Base-by-base conservation (phyloP, 2,329 filamentous ascomycete species). In the Sporothrix pseudoabietina region DNA sequence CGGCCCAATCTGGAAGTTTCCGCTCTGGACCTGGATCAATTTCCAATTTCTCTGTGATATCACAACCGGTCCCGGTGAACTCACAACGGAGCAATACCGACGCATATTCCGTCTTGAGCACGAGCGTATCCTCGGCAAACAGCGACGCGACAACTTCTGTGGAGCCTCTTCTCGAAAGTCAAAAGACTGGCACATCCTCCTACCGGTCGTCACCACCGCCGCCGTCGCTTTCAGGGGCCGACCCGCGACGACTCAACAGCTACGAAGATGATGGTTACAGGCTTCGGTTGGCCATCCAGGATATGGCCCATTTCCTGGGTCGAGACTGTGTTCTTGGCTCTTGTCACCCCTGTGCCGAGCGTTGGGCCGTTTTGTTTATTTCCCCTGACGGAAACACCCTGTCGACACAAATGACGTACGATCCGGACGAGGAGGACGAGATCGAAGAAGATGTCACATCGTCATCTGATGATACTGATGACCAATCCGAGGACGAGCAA, bases 341-440 rank as follows among this genome's bases (percentile, higher is more conserved):
- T 16, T 91, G 90, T 72, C 92, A 96, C 78, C 93, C 93, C 9
- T 95, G 92, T 75, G 90, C 91, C 1, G 94, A 97, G 81, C 87
- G 91, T 72, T 97, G 94, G 94, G 88, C 92, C 4, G 90, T 96
- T 7, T 83, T 97, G 9, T 95, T 94, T 78, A 88, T 97, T 72
- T 92, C 92, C 0, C 82, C 89, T 0, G 90, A 94, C 80, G 92
- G 93, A 44, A 90, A 89, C 78, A 85, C 85, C 70, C 83, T 97
- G 55, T 91, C 90, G 8, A 87, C 90, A 3, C 87, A 90, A 63
- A 92, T 94, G 90, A 89, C 86, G 52, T 93, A 92, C 80, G 92
- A 89, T 74, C 86, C 87, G 1, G 89, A 91, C 75, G 87, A 90
- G 63, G 88, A 92, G 19, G 59, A 71, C 1, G 73, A 65, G 6